phyloP scores from a whole-genome alignment of 192 early-diverging fungal species.

The Coemansia pectinata region DNA sequence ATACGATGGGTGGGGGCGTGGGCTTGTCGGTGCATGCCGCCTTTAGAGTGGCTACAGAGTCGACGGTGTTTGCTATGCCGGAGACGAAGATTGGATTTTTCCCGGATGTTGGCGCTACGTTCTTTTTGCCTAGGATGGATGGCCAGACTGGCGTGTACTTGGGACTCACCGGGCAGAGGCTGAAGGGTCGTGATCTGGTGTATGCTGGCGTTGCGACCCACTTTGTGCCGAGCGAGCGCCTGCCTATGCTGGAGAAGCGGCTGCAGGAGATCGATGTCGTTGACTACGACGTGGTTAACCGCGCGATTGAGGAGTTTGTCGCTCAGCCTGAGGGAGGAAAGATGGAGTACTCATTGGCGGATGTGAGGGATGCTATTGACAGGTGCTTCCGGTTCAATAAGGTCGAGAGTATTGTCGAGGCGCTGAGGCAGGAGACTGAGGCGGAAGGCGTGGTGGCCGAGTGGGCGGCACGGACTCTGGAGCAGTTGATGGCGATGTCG shows the following conservation, averaged over 20 bases:
- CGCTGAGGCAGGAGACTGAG: slow-evolving; percentile 71
- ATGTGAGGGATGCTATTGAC: slow-evolving; percentile 71
- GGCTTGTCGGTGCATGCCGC: slow-evolving; percentile 94
- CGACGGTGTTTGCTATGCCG: slow-evolving; percentile 96
- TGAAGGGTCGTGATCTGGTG: slow-evolving; percentile 84
- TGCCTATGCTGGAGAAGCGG: slow-evolving; percentile 76
- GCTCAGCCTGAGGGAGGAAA: slow-evolving; percentile 52
- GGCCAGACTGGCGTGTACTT: slow-evolving; percentile 93
- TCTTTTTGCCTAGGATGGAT: slow-evolving; percentile 93
- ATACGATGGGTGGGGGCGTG: slow-evolving; percentile 96
- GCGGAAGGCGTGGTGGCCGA: background rate
- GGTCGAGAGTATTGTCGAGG: slow-evolving; percentile 80
- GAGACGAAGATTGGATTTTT: slow-evolving; percentile 96
- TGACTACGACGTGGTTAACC: slow-evolving; percentile 79
- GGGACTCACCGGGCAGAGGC: slow-evolving; percentile 78
- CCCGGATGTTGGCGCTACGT: slow-evolving; percentile 94
- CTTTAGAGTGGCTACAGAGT: slow-evolving; percentile 96
- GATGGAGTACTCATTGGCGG: slow-evolving; percentile 40
- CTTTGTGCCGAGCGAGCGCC: slow-evolving; percentile 85
- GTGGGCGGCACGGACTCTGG: slow-evolving; percentile 73
- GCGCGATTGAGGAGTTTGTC: slow-evolving; percentile 89
- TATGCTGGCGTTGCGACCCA: slow-evolving; percentile 96
- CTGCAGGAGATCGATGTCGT: slow-evolving; percentile 77
- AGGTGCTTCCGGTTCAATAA: slow-evolving; percentile 82
- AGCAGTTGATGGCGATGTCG: slow-evolving; percentile 65